Evolutionary conservation across 1,284 basidiomycete genomes (phyloP).

Genomic region (Mixia osmundae): DNA sequence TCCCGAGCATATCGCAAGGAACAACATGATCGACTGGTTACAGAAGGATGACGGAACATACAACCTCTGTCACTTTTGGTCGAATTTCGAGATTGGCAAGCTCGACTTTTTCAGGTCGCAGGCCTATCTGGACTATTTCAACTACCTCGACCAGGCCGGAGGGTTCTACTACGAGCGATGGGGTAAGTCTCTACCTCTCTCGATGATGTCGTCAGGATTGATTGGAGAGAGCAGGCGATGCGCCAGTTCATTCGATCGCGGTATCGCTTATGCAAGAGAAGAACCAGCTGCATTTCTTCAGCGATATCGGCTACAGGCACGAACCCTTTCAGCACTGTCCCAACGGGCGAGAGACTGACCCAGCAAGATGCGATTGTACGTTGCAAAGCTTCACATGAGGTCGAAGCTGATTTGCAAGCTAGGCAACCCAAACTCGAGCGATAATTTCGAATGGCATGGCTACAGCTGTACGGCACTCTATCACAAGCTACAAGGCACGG

Average conservation of each 20-base stretch:
- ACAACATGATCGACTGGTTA: slow-evolving; percentile 50
- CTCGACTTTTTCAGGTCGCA: slow-evolving; percentile 51
- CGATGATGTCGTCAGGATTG: background rate
- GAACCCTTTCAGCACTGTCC: background rate
- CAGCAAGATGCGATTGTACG: too few species aligned
- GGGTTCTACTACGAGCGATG: slow-evolving; percentile 56
- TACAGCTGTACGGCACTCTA: too few species aligned
- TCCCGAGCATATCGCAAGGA: slow-evolving; percentile 39
- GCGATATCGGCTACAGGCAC: slow-evolving; percentile 1
- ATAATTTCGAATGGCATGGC: too few species aligned
- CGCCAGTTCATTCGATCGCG: slow-evolving; percentile 61
- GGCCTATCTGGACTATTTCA: slow-evolving; percentile 53
- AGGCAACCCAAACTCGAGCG: too few species aligned
- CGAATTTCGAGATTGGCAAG: slow-evolving; percentile 39
- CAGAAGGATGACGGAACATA: slow-evolving; percentile 47
- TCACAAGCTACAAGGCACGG: too few species aligned
- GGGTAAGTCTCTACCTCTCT: slow-evolving; percentile 2
- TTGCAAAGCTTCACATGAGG: too few species aligned
- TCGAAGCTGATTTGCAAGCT: too few species aligned
- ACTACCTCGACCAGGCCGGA: slow-evolving; percentile 42
- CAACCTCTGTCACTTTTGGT: slow-evolving; percentile 57
- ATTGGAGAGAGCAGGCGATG: slow-evolving; percentile 49
- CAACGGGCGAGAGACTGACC: too few species aligned
- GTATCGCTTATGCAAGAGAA: slow-evolving; percentile 39
- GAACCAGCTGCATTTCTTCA: slow-evolving; percentile 26